Base-by-base conservation (phyloP, 768 basidiomycete genomes). In the Porpolomopsis calyptriformis region DNA sequence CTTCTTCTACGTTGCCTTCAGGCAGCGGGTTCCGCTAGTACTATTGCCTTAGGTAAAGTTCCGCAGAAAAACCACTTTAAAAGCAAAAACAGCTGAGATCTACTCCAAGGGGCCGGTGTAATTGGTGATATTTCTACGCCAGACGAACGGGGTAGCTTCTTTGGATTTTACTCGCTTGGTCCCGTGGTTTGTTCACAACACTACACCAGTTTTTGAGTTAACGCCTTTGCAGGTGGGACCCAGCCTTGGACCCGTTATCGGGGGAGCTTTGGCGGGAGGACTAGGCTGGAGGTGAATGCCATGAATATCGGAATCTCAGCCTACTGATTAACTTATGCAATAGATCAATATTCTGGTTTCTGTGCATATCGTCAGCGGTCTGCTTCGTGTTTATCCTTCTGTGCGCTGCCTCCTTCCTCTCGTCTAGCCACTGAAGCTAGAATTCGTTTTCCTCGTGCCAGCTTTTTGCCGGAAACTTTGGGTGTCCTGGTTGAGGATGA, bases 1-100 rank as follows among this genome's bases (percentile, higher is more conserved):
- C 72, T 91, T 66, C 53, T 91, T 12, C 70, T 92, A n/a, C 75
- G 89, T 19, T 85, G 82, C 49, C 29, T 90, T 2, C 88, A 91
- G 66, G 80, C 84, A 1, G 72, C 79, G 2, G 87, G 88, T 1
- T 85, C 81, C 2, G 83, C 86, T 0, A 85, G 85, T 47, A 85
- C 83, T 0, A 70, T 87, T 49, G 85, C 85, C 0, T 66, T 89
- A 18, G 84, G 85, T 75, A 14, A 57, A 35, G 12, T 40, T 25
- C 26, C 24, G 14, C 31, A 11, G 8, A 16, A 20, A 11, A 34
- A 2, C 20, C n/a, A 44, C 41, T 24, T 46, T 19, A n/a, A n/a
- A n/a, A n/a, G n/a, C n/a, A n/a, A n/a, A n/a, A n/a, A n/a, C n/a
- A n/a, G n/a, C n/a, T n/a, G n/a, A n/a, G n/a, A 19, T 43, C 10